phyloP scores from a whole-genome alignment of 805 yeast species.

The Myxozyma vanderwaltii region DNA sequence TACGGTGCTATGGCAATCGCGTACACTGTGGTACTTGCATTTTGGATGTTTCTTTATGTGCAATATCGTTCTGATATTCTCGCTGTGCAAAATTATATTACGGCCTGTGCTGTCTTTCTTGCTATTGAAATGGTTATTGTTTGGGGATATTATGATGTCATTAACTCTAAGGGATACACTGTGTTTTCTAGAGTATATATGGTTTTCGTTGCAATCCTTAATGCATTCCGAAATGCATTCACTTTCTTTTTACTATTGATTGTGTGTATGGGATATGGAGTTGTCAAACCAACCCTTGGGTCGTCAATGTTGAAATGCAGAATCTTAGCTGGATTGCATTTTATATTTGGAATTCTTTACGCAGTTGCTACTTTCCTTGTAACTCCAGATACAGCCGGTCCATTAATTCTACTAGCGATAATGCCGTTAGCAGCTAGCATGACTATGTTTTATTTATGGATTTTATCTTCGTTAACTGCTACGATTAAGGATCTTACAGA shows the following conservation, averaged over 20 bases:
- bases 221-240: constrained; percentile 79
- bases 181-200: constrained; percentile 71
- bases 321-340: constrained; percentile 59
- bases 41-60: constrained; percentile 82
- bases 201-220: constrained; percentile 74
- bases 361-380: constrained; percentile 55
- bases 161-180: constrained; percentile 58
- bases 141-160: constrained; percentile 88
- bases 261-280: constrained; percentile 91
- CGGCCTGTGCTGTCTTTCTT: constrained; percentile 80
- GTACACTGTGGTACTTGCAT: constrained; percentile 77
- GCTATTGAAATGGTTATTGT: constrained; percentile 81
- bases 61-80: constrained; percentile 83
- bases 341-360: constrained; percentile 56
- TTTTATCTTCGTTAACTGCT: constrained; percentile 67
- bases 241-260: constrained; percentile 84
- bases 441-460: constrained; percentile 71
- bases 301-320: constrained; percentile 75
- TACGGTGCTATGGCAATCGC: constrained; percentile 83
- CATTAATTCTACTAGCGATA: constrained; percentile 58
- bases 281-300: constrained; percentile 79
- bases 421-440: constrained; percentile 74
- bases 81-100: constrained; percentile 86
- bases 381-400: constrained; percentile 51
- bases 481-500: constrained; percentile 74